Evolutionary conservation across 2,329 filamentous ascomycete genomes (phyloP).

Genomic region (Phialocephala sp.): DNA sequence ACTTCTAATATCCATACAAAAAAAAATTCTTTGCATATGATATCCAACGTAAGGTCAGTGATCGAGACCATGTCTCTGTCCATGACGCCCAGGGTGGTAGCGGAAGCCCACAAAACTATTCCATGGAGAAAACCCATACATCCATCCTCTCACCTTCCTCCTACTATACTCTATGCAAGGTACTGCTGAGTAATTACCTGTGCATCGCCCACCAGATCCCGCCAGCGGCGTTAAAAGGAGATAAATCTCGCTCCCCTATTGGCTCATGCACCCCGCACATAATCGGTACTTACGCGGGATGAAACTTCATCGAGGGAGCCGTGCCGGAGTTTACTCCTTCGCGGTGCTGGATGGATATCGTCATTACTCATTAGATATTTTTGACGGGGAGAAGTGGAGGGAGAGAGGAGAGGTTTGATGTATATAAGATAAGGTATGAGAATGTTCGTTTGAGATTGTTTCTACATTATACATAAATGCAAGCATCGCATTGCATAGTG

Average conservation of each 20-base stretch:
- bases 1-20: neutral
- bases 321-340: neutral
- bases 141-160: neutral
- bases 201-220: neutral
- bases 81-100: too few relatives aligned
- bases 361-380: too few relatives aligned
- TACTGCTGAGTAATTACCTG: neutral
- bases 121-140: slow-evolving; percentile 13
- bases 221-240: slow-evolving; percentile 4
- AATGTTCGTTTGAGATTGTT: neutral
- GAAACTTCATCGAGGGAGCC: neutral
- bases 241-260: neutral
- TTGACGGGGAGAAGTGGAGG: neutral
- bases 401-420: neutral
- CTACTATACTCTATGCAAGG: neutral
- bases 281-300: neutral
- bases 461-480: too few relatives aligned
- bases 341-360: neutral
- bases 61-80: neutral
- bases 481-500: too few relatives aligned
- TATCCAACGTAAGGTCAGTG: too few relatives aligned
- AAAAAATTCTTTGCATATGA: too few relatives aligned
- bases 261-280: neutral
- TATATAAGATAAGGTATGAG: slow-evolving; percentile 5
- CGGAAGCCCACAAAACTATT: neutral